Evolutionary conservation across 768 basidiomycete genomes (phyloP).

Genomic region (Vararia minispora): DNA sequence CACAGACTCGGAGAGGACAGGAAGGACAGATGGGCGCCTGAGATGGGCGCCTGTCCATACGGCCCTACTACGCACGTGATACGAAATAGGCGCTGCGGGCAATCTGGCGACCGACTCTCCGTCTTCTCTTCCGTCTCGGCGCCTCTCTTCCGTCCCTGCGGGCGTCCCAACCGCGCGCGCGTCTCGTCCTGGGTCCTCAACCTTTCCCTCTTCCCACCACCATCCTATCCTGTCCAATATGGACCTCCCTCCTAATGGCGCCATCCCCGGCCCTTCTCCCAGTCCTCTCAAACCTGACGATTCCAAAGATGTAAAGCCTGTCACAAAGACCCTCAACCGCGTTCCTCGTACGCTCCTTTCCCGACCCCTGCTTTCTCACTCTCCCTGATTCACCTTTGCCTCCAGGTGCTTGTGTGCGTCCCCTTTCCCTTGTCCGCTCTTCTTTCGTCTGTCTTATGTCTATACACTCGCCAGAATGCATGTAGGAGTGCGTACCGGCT

Average conservation of each 20-base stretch:
- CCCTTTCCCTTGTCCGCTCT: background rate
- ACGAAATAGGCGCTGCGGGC: too few species aligned
- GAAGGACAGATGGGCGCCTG: too few species aligned
- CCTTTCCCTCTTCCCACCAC: background rate
- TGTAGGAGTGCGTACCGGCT: too few species aligned
- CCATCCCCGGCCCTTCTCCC: slow-evolving; percentile 3
- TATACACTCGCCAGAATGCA: slow-evolving; percentile 53
- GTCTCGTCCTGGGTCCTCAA: slow-evolving; percentile 6
- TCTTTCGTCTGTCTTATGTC: slow-evolving; percentile 9
- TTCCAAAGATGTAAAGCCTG: slow-evolving; percentile 62
- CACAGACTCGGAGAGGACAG: too few species aligned
- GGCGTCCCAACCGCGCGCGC: slow-evolving; percentile 1
- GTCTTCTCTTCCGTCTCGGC: too few species aligned
- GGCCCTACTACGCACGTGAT: too few species aligned
- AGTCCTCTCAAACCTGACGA: too few species aligned
- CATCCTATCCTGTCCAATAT: too few species aligned
- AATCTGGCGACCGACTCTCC: too few species aligned
- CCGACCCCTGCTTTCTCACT: slow-evolving; percentile 9
- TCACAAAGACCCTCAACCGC: slow-evolving; percentile 69
- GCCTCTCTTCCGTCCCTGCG: slow-evolving; percentile 5
- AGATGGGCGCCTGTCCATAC: too few species aligned
- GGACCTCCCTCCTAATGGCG: slow-evolving; percentile 15
- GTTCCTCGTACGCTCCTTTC: slow-evolving; percentile 61
- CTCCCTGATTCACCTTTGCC: slow-evolving; percentile 9
- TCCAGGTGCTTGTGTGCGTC: slow-evolving; percentile 69